phyloP scores from a whole-genome alignment of 352 stramenopile species.

The Peronospora destructor region DNA sequence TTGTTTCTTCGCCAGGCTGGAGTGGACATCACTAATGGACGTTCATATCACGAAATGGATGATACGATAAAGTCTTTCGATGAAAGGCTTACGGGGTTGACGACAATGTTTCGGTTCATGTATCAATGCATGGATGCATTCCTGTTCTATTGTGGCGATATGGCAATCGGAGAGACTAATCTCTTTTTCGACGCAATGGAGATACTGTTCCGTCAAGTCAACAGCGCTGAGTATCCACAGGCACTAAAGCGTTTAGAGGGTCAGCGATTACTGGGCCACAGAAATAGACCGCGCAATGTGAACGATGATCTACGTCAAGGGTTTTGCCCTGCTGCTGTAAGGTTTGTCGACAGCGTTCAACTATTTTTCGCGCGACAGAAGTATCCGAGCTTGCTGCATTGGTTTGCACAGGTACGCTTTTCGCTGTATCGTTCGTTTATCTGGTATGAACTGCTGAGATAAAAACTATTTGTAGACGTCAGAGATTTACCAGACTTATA shows the following conservation, averaged over 20 bases:
- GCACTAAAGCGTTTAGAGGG: slow-evolving; percentile 33
- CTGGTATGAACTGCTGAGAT: slow-evolving; percentile 2
- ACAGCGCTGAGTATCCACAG: slow-evolving; percentile 50
- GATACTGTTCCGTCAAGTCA: slow-evolving; percentile 71
- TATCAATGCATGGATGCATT: slow-evolving; percentile 76
- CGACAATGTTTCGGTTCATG: slow-evolving; percentile 72
- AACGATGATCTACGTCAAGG: slow-evolving; percentile 26
- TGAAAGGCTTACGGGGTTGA: slow-evolving; percentile 24
- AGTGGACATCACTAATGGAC: slow-evolving; percentile 12
- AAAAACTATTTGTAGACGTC: slow-evolving; percentile 40
- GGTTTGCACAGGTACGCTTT: slow-evolving; percentile 69
- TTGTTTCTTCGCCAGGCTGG: slow-evolving; percentile 39
- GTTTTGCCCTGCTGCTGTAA: slow-evolving; percentile 37
- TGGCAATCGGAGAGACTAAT: slow-evolving; percentile 72
- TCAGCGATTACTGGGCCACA: slow-evolving; percentile 6
- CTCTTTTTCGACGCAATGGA: slow-evolving; percentile 67
- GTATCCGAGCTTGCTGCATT: slow-evolving; percentile 73
- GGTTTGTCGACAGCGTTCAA: slow-evolving; percentile 67
- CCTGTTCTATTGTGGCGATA: slow-evolving; percentile 63
- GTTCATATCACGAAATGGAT: slow-evolving; percentile 40
- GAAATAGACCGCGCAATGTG: slow-evolving; percentile 10
- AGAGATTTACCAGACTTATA: slow-evolving; percentile 74
- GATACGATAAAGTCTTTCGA: slow-evolving; percentile 36
- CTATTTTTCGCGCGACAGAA: slow-evolving; percentile 80
- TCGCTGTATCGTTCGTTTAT: background rate